phyloP scores from a whole-genome alignment of 805 yeast genomes.

The Candida corydali region DNA sequence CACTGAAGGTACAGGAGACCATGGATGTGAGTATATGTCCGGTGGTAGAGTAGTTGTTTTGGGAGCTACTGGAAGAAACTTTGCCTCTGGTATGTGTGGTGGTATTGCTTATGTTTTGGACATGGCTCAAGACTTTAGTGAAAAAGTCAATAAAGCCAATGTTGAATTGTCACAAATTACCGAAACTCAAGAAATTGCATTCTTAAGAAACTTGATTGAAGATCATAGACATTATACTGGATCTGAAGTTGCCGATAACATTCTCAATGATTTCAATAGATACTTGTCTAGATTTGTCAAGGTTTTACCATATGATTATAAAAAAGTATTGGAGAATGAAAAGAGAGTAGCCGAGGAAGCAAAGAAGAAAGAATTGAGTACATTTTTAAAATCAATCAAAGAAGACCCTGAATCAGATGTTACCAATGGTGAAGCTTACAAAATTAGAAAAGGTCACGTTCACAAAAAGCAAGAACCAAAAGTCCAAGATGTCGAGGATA shows the following conservation, averaged over 20 bases:
- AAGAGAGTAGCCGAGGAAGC: constrained; percentile 60
- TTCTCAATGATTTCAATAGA: constrained; percentile 83
- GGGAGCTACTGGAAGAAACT: constrained; percentile 87
- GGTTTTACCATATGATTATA: constrained; percentile 89
- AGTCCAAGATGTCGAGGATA: constrained; percentile 85
- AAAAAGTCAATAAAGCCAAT: constrained; percentile 72
- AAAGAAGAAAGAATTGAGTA: constrained; percentile 60
- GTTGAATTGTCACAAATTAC: constrained; percentile 73
- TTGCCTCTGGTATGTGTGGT: constrained; percentile 98
- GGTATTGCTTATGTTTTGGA: constrained; percentile 97
- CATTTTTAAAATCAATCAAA: constrained; percentile 64
- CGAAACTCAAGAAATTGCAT: constrained; percentile 92
- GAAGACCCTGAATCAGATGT: constrained; percentile 84
- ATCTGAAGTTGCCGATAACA: constrained; percentile 81
- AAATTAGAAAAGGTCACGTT: constrained; percentile 49
- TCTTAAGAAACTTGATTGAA: constrained; percentile 86
- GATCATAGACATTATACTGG: constrained; percentile 94
- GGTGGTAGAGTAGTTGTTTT: constrained; percentile 96
- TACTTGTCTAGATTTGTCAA: constrained; percentile 85
- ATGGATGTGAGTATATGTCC: constrained; percentile 99
- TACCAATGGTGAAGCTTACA: constrained; percentile 81
- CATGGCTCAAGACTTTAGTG: constrained; percentile 82
- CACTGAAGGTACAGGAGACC: constrained; percentile 96
- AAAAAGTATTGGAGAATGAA: constrained; percentile 80
- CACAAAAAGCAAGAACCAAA: constrained; percentile 63